Evolutionary conservation across 2,329 filamentous ascomycete species (phyloP), one percentile per base, ranked within the genome.

Genomic region (Cercospora beticola): DNA sequence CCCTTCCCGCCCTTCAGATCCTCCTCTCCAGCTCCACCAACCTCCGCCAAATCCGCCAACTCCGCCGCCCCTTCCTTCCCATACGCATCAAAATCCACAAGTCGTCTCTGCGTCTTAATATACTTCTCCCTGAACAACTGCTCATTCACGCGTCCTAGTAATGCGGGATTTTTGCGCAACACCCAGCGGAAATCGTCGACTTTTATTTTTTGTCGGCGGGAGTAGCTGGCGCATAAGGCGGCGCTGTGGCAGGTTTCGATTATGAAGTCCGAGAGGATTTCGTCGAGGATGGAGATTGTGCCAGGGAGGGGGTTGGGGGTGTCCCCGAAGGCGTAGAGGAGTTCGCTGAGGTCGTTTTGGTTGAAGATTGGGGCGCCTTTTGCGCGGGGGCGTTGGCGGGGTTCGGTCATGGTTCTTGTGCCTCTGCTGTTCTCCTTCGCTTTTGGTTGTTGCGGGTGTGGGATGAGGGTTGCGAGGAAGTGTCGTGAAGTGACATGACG

Each of bases 131-230:
- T 94, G 80, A 92, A 91, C 73, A 97, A 87, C 77, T 97, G 88
- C 82, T 97, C 93, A 78, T 92, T 89, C 65, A 98, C 93, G 76
- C 94, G 89, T 60, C 95, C 95, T 54, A 98, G 84, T 78, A 97
- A 96, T 68, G 87, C 85, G 8, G 92, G 90, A 76, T 98, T 96
- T 72, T 91, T 88, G 33, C 95, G 88, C 74, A 98, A 88, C 46
- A 93, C 93, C 81, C 97, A 99, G 77, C 96, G 93, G 82, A 99
- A 97, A 81, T 99, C 95, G 77, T 97, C 94, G 76, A 97, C 92
- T 80, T 99, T 99, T 82, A 99, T 93, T 82, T 99, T 99, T 76
- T 97, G 92, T 1, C 95, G 91, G 0, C 93, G 91, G 2, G 92
- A 89, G 80, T 97, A 92, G 79, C 92, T 89, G 0, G 95, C 95